A percentile compares a stretch with the other conserved stretches of the same genome.
These are phyloP conservation scores for Ophiostoma montium DNA, from an alignment of 2,329 filamentous ascomycete genomes.

Conservation along the genomic window DNA sequence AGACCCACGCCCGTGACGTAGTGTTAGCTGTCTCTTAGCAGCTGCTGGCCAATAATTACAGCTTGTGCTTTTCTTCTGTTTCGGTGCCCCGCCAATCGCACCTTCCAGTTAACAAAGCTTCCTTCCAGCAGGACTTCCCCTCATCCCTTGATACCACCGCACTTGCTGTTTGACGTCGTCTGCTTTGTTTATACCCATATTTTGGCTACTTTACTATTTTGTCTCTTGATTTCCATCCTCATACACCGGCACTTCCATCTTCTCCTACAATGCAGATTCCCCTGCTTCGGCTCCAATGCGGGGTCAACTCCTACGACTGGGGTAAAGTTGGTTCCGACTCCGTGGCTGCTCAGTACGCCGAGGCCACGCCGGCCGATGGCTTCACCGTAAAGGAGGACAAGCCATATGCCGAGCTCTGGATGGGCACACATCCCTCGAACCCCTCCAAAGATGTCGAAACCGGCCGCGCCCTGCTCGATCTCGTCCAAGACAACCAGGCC, in stretches of 20 bases:
- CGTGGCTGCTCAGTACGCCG: conserved; percentile 77
- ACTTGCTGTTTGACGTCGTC: too few species aligned
- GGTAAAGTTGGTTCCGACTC: conserved; percentile 83
- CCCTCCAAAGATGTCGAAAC: conserved; percentile 82
- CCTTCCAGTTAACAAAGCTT: background rate
- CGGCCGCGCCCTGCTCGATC: conserved; percentile 70
- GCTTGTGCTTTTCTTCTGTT: conserved; percentile 5
- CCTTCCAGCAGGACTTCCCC: background rate
- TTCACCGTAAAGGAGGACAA: conserved; percentile 73
- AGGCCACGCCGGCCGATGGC: conserved; percentile 61
- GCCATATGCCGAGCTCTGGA: conserved; percentile 91
- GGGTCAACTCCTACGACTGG: conserved; percentile 98
- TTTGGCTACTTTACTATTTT: background rate
- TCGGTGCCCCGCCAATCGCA: conserved; percentile 4
- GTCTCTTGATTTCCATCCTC: background rate
- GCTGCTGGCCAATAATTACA: conserved; percentile 4
- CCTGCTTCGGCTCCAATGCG: conserved; percentile 72
- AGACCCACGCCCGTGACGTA: too few species aligned
- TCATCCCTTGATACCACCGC: too few species aligned
- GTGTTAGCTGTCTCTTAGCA: background rate
- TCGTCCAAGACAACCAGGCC: conserved; percentile 74
- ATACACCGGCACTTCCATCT: too few species aligned
- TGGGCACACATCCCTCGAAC: conserved; percentile 94
- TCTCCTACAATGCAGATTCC: conserved; percentile 51
- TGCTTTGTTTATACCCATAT: background rate